Percentiles rank a stretch among this genome's conserved stretches.
These are phyloP conservation scores for Boletus barrowsii DNA, from an alignment of 768 basidiomycete species.

Conservation along the genomic window DNA sequence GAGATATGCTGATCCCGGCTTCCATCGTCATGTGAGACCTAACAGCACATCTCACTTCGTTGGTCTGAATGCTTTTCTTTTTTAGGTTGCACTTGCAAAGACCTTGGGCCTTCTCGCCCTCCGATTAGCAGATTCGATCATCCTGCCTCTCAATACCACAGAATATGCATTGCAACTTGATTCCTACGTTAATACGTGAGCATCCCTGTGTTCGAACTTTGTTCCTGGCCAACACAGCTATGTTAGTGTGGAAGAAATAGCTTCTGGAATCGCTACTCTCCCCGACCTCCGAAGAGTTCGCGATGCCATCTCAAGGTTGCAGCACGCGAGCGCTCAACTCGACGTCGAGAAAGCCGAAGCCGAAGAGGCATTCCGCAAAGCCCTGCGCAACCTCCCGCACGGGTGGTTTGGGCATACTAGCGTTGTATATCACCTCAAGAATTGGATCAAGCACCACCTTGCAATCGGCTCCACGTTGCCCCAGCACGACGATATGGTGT, in stretches of 20 bases:
- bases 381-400: constrained; percentile 35
- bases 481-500: not conserved
- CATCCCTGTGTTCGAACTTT: constrained; percentile 19
- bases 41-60: not conserved
- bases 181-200: constrained; percentile 58
- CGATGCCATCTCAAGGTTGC: constrained; percentile 44
- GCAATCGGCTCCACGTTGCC: not conserved
- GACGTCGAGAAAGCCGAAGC: constrained; percentile 58
- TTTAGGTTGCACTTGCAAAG: constrained; percentile 61
- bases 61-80: not conserved
- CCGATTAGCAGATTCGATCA: constrained; percentile 54
- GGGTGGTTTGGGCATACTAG: not conserved
- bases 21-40: constrained; percentile 60
- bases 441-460: constrained; percentile 30
- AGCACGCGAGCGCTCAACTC: constrained; percentile 49
- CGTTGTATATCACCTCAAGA: constrained; percentile 3
- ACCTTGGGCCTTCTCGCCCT: constrained; percentile 59
- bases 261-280: constrained; percentile 13
- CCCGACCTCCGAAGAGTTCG: constrained; percentile 43
- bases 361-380: constrained; percentile 47
- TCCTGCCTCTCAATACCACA: constrained; percentile 73
- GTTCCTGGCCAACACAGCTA: constrained; percentile 10
- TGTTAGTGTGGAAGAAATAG: constrained; percentile 52
- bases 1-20: constrained; percentile 70
- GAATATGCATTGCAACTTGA: constrained; percentile 65